A percentile compares a stretch with the other conserved stretches of the same genome.
Evolutionary conservation across 495 filamentous ascomycete genomes (phyloP).

Genomic region (Podospora anserina): DNA sequence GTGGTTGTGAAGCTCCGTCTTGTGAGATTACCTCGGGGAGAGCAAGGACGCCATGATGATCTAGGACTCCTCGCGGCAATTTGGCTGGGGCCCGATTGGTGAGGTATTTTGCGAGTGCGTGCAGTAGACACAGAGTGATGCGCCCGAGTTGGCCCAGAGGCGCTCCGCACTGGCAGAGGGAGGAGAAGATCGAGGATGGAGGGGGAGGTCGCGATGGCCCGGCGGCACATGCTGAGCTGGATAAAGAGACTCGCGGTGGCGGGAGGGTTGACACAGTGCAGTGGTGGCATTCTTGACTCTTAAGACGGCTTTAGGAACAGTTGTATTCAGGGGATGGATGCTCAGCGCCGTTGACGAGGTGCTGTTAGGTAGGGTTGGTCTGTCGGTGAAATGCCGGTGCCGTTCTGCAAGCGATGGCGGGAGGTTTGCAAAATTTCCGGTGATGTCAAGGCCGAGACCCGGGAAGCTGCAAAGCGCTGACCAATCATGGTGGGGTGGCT

Average conservation of each 20-base stretch:
- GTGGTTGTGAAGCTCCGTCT: constrained; percentile 35
- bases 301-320: background rate
- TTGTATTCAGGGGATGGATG: background rate
- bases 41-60: background rate
- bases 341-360: background rate
- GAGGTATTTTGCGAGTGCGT: background rate
- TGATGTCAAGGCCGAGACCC: constrained; percentile 39
- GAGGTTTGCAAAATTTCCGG: constrained; percentile 34
- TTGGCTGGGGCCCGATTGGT: background rate
- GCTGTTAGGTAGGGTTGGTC: background rate
- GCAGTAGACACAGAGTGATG: background rate
- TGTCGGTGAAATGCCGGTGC: background rate
- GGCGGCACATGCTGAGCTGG: constrained; percentile 36
- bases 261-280: constrained; percentile 39
- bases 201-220: constrained; percentile 14
- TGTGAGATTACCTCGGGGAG: background rate
- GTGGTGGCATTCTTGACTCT: constrained; percentile 29
- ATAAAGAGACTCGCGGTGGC: constrained; percentile 39
- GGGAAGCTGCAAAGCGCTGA: background rate
- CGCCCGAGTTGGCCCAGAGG: constrained; percentile 6
- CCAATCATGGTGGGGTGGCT: background rate
- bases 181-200: constrained; percentile 41
- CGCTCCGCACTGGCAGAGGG: constrained; percentile 16
- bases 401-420: constrained; percentile 11
- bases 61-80: background rate